These are phyloP conservation scores for Entomortierella lignicola DNA, from an alignment of 192 early-diverging fungal species.

Conservation along the genomic window DNA sequence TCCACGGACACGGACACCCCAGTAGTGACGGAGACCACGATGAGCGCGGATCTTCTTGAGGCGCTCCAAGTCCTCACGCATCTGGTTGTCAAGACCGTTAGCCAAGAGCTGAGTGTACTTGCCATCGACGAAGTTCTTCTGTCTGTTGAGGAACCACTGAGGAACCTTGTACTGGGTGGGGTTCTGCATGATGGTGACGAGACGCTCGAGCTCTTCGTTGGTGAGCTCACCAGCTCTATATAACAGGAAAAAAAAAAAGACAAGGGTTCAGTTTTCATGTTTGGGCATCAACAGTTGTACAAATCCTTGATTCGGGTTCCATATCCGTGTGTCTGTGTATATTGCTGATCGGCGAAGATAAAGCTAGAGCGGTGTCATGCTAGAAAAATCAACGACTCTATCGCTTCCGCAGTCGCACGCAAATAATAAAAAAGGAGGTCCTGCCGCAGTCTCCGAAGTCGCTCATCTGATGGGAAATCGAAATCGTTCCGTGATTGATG, in stretches of 20 bases:
- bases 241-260: neutral
- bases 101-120: slow-evolving; percentile 96
- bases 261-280: neutral
- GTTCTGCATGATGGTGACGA: slow-evolving; percentile 99
- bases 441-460: slow-evolving; percentile 9
- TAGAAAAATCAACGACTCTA: no score
- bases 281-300: no score
- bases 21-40: slow-evolving; percentile 99
- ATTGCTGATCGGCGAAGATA: no score
- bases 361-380: no score
- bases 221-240: slow-evolving; percentile 95
- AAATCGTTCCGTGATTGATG: neutral
- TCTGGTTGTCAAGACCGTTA: slow-evolving; percentile 94
- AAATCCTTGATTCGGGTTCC: no score
- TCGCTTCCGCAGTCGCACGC: no score
- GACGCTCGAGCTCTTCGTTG: slow-evolving; percentile 97
- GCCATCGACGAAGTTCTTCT: slow-evolving; percentile 97
- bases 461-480: neutral
- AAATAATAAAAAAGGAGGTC: neutral
- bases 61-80: slow-evolving; percentile 98
- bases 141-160: slow-evolving; percentile 99
- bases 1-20: slow-evolving; percentile 98
- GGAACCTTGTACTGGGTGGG: slow-evolving; percentile 99
- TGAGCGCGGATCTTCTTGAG: slow-evolving; percentile 99
- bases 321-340: no score